Evolutionary conservation across 345 rosid species (phyloP).

Genomic region (Citrus sp.): DNA sequence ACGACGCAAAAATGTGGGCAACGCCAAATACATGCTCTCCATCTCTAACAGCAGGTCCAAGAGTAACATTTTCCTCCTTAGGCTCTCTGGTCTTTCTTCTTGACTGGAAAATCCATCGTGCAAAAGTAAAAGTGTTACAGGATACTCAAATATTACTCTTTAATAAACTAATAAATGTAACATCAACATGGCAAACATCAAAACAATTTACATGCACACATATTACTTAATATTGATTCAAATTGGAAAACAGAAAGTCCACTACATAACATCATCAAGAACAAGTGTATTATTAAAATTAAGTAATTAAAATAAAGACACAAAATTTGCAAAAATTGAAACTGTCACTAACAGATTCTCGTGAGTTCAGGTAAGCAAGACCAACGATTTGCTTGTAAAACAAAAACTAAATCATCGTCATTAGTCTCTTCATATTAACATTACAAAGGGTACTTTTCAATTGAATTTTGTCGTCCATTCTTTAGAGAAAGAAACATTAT

Average conservation of each 20-base stretch:
- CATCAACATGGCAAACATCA: not conserved
- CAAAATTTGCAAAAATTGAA: no score
- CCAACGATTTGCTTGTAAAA: not conserved
- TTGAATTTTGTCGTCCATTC: not conserved
- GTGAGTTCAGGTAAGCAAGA: not conserved
- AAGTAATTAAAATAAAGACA: not conserved
- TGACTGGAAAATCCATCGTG: conserved; percentile 37
- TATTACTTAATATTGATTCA: not conserved
- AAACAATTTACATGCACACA: not conserved
- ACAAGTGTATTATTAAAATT: no score
- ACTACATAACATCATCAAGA: not conserved
- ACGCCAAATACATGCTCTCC: conserved; percentile 87
- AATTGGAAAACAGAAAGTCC: not conserved
- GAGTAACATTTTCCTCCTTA: conserved; percentile 78
- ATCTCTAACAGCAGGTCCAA: conserved; percentile 72
- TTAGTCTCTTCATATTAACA: not conserved
- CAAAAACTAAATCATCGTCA: no score
- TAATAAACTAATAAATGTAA: not conserved
- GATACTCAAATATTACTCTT: not conserved
- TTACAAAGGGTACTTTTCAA: not conserved
- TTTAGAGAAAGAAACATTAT: not conserved
- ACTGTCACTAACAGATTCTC: not conserved
- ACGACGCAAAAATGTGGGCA: conserved; percentile 85
- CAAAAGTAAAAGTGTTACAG: not conserved
- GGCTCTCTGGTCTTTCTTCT: conserved; percentile 75